These are phyloP conservation scores for Mucor sp. DNA, from an alignment of 371 early-diverging fungal species.

Conservation along the genomic window DNA sequence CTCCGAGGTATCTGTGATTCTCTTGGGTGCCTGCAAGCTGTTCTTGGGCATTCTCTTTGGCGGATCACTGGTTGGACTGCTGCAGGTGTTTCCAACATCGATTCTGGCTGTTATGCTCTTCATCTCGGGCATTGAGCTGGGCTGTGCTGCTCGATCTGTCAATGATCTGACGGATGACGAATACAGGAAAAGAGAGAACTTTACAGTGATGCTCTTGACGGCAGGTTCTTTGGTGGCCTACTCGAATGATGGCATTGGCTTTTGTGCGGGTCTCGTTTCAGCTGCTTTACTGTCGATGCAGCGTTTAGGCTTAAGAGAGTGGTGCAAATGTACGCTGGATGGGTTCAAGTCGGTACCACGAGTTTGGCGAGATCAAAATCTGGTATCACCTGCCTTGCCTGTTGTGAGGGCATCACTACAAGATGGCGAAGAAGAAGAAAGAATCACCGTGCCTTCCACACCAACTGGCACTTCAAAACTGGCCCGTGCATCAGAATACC, in stretches of 20 bases:
- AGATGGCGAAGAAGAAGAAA: not conserved
- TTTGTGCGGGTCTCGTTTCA: conserved; percentile 64
- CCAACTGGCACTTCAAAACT: not conserved
- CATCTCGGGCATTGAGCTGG: conserved; percentile 73
- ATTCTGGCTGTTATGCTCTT: conserved; percentile 88
- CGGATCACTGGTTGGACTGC: conserved; percentile 69
- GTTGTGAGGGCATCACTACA: not conserved
- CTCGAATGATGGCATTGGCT: conserved; percentile 84
- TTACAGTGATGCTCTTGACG: conserved; percentile 68
- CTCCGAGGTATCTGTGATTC: conserved; percentile 74
- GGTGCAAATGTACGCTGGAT: conserved; percentile 8
- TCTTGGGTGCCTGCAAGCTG: conserved; percentile 79
- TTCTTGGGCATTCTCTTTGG: conserved; percentile 81
- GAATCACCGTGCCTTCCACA: not conserved
- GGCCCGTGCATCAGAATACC: not conserved
- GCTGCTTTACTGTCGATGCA: conserved; percentile 49
- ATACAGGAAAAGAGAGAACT: conserved; percentile 58
- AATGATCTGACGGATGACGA: conserved; percentile 44
- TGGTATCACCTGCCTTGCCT: conserved; percentile 1
- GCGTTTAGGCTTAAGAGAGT: conserved; percentile 34
- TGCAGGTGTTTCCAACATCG: conserved; percentile 73
- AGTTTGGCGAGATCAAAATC: conserved; percentile 10
- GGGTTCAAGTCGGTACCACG: conserved; percentile 8
- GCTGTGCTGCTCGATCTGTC: conserved; percentile 62
- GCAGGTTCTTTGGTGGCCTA: conserved; percentile 73